These are phyloP conservation scores for Periconia sp. DNA, from an alignment of 2,329 filamentous ascomycete species.

Conservation along the genomic window DNA sequence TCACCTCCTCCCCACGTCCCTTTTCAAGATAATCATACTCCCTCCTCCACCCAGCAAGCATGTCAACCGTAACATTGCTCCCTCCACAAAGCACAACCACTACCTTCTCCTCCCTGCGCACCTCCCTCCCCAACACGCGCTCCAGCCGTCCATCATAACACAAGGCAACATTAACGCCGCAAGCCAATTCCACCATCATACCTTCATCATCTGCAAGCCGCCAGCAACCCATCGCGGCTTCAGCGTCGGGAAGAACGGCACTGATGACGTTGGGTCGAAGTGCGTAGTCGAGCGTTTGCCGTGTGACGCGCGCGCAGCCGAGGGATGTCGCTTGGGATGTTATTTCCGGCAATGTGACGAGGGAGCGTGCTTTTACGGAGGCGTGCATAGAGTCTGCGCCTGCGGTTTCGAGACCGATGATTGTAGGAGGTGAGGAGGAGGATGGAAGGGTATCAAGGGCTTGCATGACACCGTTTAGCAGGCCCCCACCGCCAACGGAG, in stretches of 20 bases:
- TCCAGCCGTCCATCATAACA: slow-evolving; percentile 67
- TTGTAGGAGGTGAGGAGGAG: slow-evolving; percentile 35
- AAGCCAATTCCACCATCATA: slow-evolving; percentile 80
- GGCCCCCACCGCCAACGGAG: slow-evolving; percentile 77
- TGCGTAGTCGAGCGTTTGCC: slow-evolving; percentile 67
- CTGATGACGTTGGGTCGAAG: slow-evolving; percentile 57
- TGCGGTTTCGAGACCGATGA: slow-evolving; percentile 74
- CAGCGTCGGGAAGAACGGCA: slow-evolving; percentile 69
- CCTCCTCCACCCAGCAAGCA: slow-evolving; percentile 52
- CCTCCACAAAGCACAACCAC: slow-evolving; percentile 84
- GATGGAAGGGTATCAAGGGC: slow-evolving; percentile 58
- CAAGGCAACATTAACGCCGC: slow-evolving; percentile 75
- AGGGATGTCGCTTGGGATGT: slow-evolving; percentile 75
- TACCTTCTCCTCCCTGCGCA: slow-evolving; percentile 69
- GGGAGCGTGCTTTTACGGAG: slow-evolving; percentile 57
- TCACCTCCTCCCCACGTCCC: not conserved
- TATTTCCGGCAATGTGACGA: slow-evolving; percentile 69
- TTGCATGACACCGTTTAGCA: slow-evolving; percentile 74
- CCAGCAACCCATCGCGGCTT: slow-evolving; percentile 77
- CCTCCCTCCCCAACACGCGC: slow-evolving; percentile 59
- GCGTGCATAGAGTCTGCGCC: slow-evolving; percentile 71
- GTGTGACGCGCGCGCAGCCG: slow-evolving; percentile 71
- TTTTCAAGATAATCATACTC: slow-evolving; percentile 35
- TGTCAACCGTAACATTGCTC: slow-evolving; percentile 54
- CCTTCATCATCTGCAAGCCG: slow-evolving; percentile 80